A percentile compares a stretch with the other conserved stretches of the same genome.
These are phyloP conservation scores for Arabidopsis arenosa DNA, from an alignment of 345 rosid species.

Conservation along the genomic window DNA sequence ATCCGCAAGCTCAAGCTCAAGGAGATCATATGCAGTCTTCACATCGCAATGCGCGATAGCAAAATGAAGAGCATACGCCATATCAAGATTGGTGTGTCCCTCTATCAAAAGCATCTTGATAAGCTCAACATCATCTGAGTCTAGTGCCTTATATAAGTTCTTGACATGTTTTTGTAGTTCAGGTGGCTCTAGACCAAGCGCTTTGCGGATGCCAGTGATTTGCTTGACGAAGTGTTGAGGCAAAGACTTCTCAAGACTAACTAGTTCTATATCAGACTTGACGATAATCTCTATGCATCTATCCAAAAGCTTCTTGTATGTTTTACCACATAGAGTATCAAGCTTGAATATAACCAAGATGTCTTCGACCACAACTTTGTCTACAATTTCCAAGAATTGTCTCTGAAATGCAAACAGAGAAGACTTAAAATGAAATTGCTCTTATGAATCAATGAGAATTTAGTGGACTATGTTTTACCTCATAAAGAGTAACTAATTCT, in stretches of 20 bases:
- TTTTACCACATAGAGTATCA: constrained; percentile 57
- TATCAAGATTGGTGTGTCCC: constrained; percentile 69
- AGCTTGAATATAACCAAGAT: constrained; percentile 64
- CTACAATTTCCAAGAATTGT: constrained; percentile 64
- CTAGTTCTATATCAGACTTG: constrained; percentile 63
- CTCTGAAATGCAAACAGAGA: constrained; percentile 53
- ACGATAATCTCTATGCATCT: constrained; percentile 59
- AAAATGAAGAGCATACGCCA: constrained; percentile 73
- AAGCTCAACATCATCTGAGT: constrained; percentile 86
- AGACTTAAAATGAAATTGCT: background rate
- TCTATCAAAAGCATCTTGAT: constrained; percentile 80
- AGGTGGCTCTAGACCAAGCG: constrained; percentile 48
- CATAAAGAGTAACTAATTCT: constrained; percentile 67
- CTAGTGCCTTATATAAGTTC: constrained; percentile 76
- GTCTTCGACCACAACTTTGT: constrained; percentile 65
- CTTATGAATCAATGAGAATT: background rate
- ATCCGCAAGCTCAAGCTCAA: constrained; percentile 76
- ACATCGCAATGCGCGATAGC: constrained; percentile 83
- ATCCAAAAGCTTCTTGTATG: constrained; percentile 57
- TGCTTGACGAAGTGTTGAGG: constrained; percentile 59
- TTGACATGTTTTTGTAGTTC: constrained; percentile 60
- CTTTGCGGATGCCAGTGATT: constrained; percentile 52
- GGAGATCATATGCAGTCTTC: constrained; percentile 74
- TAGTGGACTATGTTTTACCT: constrained; percentile 47
- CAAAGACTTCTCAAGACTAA: constrained; percentile 68